Percentiles rank a stretch among this genome's conserved stretches.
These are phyloP conservation scores for Entamoeba dispar DNA, from an alignment of 208 protist species.

Conservation along the genomic window DNA sequence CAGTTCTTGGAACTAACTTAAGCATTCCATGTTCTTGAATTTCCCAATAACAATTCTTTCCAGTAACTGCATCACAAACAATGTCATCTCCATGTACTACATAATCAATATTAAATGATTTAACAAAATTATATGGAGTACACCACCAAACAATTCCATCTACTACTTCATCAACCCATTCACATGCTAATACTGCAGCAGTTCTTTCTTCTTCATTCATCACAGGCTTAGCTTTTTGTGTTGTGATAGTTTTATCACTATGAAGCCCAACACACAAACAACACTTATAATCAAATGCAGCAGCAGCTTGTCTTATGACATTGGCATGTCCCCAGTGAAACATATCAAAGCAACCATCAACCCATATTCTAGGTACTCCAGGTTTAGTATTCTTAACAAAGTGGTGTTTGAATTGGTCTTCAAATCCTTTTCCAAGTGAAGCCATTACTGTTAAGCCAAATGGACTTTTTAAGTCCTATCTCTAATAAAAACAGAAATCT, in stretches of 20 bases:
- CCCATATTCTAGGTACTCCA: not conserved
- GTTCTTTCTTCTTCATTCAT: slow-evolving; percentile 74
- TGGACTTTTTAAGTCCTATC: too few species aligned
- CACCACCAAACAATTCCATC: slow-evolving; percentile 65
- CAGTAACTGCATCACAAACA: slow-evolving; percentile 44
- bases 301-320: slow-evolving; percentile 42
- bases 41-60: slow-evolving; percentile 15
- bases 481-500: too few species aligned
- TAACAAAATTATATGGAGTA: slow-evolving; percentile 40
- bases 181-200: slow-evolving; percentile 66
- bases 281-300: slow-evolving; percentile 54
- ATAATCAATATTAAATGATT: slow-evolving; percentile 70
- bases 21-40: slow-evolving; percentile 40
- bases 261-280: slow-evolving; percentile 75
- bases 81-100: slow-evolving; percentile 90
- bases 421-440: not conserved
- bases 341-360: slow-evolving; percentile 53
- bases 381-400: not conserved
- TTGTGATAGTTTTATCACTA: slow-evolving; percentile 70
- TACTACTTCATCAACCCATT: slow-evolving; percentile 86
- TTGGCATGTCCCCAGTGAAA: slow-evolving; percentile 58
- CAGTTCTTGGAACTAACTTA: slow-evolving; percentile 65
- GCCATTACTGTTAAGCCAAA: too few species aligned
- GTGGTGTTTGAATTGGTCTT: not conserved
- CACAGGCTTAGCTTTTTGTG: slow-evolving; percentile 75